These are phyloP conservation scores for Talaromyces piceae DNA, from an alignment of 2,329 filamentous ascomycete species.

Conservation along the genomic window DNA sequence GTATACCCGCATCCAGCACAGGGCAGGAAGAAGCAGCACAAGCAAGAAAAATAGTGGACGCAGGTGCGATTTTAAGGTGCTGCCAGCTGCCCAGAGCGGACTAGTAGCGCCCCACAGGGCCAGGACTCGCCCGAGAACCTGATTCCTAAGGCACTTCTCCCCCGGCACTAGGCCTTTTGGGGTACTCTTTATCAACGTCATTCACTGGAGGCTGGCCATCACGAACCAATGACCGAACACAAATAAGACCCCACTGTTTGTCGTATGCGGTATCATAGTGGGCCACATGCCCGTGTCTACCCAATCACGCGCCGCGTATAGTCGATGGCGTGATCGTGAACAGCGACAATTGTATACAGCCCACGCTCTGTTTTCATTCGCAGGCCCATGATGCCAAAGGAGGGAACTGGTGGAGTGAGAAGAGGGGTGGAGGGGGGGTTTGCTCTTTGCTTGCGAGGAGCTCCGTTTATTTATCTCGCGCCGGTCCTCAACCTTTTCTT, in stretches of 20 bases:
- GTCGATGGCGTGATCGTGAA: conserved; percentile 31
- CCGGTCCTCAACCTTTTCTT: conserved; percentile 13
- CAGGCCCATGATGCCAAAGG: conserved; percentile 10
- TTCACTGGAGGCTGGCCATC: neutral
- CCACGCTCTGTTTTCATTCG: neutral
- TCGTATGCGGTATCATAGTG: neutral
- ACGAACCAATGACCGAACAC: neutral
- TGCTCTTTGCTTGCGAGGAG: neutral
- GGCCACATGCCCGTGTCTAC: neutral
- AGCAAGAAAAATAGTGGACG: neutral
- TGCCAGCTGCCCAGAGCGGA: neutral
- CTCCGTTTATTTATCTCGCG: conserved; percentile 4
- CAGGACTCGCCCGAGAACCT: neutral
- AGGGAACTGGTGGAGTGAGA: conserved; percentile 11
- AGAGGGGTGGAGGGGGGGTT: conserved; percentile 11
- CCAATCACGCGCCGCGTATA: conserved; percentile 3
- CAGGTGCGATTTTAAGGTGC: neutral
- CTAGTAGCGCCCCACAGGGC: neutral
- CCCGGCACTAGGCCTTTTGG: neutral
- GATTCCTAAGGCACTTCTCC: neutral
- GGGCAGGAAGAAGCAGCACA: neutral
- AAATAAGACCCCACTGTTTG: neutral
- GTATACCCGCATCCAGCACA: neutral
- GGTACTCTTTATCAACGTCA: neutral
- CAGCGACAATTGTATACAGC: neutral